Evolutionary conservation across 2,329 filamentous ascomycete species (phyloP), one percentile per base, ranked within the genome.

Genomic region (Neofusicoccum sp.): DNA sequence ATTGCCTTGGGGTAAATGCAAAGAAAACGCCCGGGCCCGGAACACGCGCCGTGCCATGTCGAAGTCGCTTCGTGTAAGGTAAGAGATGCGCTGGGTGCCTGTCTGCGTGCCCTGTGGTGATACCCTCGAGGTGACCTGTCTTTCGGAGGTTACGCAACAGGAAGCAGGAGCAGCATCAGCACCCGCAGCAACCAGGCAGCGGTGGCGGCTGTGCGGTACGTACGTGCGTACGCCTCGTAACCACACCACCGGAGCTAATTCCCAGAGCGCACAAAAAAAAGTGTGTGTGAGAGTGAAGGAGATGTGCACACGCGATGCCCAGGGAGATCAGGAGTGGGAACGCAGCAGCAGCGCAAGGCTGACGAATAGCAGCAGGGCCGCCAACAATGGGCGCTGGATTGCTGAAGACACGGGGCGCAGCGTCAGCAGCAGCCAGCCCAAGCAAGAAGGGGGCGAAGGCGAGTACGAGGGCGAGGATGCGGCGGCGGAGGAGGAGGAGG

Each of bases 121-220:
- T 41, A n/a, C 29, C 29, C 54, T 39, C 41, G 54, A 58, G 54
- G 54, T 45, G 54, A 45, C 54, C 29, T 58, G 54, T 58, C 54
- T 45, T 7, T 45, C 28, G 14, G 22, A 36, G 29, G 54, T 45
- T 45, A 58, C 39, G 54, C 54, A 58, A 16, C 54, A 58, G 54
- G 9, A 31, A 31, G 50, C 11, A 28, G 28, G 11, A 43, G 31
- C 50, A 36, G 50, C 34, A 39, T 16, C 37, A 43, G 36, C 22
- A 22, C 22, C 22, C 22, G 22, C 22, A 22, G 22, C 49, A 39
- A 34, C 49, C 37, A 45, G 41, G 5, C 39, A 44, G 29, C 54
- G 39, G 54, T 58, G 54, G 41, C 54, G 54, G 54, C 54, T 45
- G 54, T 33, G 54, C 54, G 54, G 54, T 29, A 41, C 41, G 28